phyloP scores from a whole-genome alignment of 2,329 filamentous ascomycete species.

The Botryotinia convoluta region DNA sequence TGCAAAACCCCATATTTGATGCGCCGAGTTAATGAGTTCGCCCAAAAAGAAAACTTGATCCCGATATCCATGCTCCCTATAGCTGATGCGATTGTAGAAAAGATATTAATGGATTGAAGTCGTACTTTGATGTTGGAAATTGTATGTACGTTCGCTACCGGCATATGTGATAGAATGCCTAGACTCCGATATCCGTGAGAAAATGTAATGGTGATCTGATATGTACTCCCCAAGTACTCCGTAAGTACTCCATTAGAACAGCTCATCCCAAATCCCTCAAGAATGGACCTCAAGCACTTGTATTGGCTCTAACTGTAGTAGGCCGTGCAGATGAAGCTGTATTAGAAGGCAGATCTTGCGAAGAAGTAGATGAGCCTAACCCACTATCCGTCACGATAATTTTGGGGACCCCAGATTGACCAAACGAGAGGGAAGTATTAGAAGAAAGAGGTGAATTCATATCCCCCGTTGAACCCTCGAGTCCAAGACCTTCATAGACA shows the following conservation, averaged over 20 bases:
- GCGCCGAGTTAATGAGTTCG: neutral
- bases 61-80: too few relatives aligned
- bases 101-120: neutral
- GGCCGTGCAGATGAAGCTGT: neutral
- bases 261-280: fast-evolving
- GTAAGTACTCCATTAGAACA: neutral
- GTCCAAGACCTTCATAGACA: neutral
- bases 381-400: neutral
- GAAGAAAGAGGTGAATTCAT: neutral
- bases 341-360: neutral
- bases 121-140: too few relatives aligned
- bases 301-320: neutral
- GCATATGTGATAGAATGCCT: neutral
- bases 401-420: neutral
- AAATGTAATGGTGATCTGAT: neutral
- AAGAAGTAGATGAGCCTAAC: neutral
- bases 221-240: neutral
- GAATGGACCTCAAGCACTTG: neutral
- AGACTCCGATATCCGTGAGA: neutral
- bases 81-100: neutral
- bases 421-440: neutral
- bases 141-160: neutral
- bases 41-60: neutral
- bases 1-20: neutral
- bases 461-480: too few relatives aligned